phyloP scores from a whole-genome alignment of 306 rosid species.

The Myrica gale region DNA sequence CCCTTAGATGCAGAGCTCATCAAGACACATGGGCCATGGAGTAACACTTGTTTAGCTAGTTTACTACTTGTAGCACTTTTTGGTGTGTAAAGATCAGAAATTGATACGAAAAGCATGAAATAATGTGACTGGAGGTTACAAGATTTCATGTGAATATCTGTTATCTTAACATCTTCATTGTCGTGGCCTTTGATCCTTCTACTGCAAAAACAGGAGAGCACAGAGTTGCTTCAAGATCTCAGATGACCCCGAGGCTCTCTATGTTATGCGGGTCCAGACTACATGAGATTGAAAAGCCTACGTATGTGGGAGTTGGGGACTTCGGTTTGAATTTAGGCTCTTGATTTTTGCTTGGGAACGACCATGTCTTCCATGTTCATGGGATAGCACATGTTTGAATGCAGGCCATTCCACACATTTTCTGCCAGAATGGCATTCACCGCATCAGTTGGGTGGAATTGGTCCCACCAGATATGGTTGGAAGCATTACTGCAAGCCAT shows the following conservation, averaged over 20 bases:
- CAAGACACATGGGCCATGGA: neutral
- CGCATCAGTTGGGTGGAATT: conserved; percentile 87
- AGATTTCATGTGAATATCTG: neutral
- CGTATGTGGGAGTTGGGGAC: too few species aligned
- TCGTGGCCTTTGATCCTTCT: too few species aligned
- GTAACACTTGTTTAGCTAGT: neutral
- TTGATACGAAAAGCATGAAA: neutral
- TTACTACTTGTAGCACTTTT: neutral
- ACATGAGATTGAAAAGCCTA: too few species aligned
- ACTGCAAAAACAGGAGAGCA: neutral
- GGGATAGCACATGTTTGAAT: conserved; percentile 72
- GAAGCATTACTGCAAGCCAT: conserved; percentile 87
- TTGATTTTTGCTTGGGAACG: neutral
- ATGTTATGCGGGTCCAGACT: too few species aligned
- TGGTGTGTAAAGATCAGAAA: neutral
- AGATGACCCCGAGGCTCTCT: neutral
- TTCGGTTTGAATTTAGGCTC: too few species aligned
- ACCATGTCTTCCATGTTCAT: conserved; percentile 72
- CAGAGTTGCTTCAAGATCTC: neutral
- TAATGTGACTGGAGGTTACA: neutral
- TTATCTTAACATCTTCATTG: too few species aligned
- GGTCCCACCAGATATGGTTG: conserved; percentile 89
- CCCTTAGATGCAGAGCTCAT: neutral
- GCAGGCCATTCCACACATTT: conserved; percentile 73
- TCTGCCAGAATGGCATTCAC: conserved; percentile 82